Evolutionary conservation across 129 eudicot species (phyloP).

Genomic region (Oenanthe sinensis): DNA sequence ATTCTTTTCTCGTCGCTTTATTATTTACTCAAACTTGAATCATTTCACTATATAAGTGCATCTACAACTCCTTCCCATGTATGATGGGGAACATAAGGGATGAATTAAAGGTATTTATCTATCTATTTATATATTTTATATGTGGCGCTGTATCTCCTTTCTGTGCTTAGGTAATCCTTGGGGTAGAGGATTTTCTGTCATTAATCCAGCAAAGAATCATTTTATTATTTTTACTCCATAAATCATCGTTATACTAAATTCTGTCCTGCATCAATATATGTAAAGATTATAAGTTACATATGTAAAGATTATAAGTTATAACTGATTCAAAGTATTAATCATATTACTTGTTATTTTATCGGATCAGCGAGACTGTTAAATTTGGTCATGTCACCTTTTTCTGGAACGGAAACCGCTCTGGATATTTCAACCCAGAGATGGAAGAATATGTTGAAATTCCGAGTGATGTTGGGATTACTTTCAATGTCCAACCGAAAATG

Average conservation of each 20-base stretch:
- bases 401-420: slow-evolving; percentile 99
- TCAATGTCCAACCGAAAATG: slow-evolving; percentile 81
- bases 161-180: too few species aligned
- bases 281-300: not conserved
- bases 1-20: too few species aligned
- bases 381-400: slow-evolving; percentile 95
- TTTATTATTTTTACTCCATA: too few species aligned
- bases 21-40: not conserved
- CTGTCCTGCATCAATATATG: not conserved
- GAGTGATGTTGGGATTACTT: slow-evolving; percentile 80
- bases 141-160: too few species aligned
- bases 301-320: not conserved
- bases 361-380: slow-evolving; percentile 79
- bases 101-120: too few species aligned
- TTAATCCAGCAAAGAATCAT: too few species aligned
- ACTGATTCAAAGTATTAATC: not conserved
- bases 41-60: not conserved
- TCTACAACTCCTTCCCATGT: not conserved
- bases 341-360: not conserved
- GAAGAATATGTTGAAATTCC: slow-evolving; percentile 97
- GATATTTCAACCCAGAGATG: slow-evolving; percentile 65
- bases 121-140: too few species aligned
- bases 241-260: too few species aligned
- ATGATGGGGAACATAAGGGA: too few species aligned
- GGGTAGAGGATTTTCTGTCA: too few species aligned